Evolutionary conservation across 257 asterid genomes (phyloP), one percentile per base, ranked within the genome.

Genomic region (Craterostigma plantagineum): DNA sequence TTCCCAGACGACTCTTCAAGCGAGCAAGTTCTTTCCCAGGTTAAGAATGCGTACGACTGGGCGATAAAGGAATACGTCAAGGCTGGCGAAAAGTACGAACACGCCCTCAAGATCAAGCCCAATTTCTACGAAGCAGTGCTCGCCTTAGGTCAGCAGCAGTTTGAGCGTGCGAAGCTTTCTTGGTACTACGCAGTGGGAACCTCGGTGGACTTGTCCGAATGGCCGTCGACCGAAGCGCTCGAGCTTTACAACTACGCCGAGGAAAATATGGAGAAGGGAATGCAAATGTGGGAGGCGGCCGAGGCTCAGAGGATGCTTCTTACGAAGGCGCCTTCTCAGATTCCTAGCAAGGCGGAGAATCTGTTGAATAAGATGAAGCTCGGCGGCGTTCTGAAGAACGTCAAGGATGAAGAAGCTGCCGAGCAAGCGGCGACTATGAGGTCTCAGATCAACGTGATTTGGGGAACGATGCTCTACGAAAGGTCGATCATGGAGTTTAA

Each of bases 111-210:
- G 30, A 52, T 52, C 40, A 42, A 52, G 36, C 43, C 58, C 11
- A 33, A 52, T 17, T 52, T 52, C 18, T 35, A 52, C 11, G 51
- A 52, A 17, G 58, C 42, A 4, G 27, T 43, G 18, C 30, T 52
- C 11, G 58, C 58, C 35, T 50, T 52, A 16, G 50, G 50, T 7
- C 57, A 52, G 43, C 58, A 52, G 48, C 50, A 52, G 18, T 52
- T 43, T 16, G 58, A 52, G 38, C 41, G 11, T 12, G 58, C 58
- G n/a, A 52, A 52, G 14, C 58, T 52, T n/a, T 23, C 49, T 33
- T 52, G 51, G 58, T 43, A 45, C 36, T 43, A 30, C 36, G 50
- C 38, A 9, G 23, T 42, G 0, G 58, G 17, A 1, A 52, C 34
- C 13, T 34, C 8, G 13, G 50, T 9, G n/a, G 43, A 52, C 33